Conservation (phyloP, 345 rosid genomes). For the Eucalyptus lansdowneana region DNA sequence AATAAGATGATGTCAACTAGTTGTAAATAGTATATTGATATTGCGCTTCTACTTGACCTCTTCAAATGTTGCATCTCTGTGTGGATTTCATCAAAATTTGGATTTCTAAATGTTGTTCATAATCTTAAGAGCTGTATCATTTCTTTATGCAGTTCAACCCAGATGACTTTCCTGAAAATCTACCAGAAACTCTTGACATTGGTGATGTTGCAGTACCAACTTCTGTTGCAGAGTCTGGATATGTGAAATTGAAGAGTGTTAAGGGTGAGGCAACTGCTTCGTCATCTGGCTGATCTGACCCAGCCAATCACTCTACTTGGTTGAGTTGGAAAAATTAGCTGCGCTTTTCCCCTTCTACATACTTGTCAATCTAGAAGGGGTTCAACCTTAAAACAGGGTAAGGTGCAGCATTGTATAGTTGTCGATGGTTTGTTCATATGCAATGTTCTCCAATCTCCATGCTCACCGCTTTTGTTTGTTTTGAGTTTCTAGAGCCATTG, state of each 20-base stretch:
- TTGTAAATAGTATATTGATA: not conserved
- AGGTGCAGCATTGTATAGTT: not conserved
- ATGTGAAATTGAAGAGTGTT: conserved; percentile 40
- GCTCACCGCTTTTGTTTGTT: not conserved
- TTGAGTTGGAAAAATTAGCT: not conserved
- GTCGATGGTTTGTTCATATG: not conserved
- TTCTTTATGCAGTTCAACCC: conserved; percentile 31
- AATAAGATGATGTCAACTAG: not conserved
- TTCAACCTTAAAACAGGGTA: not conserved
- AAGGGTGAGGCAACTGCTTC: conserved; percentile 35
- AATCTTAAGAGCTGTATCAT: not conserved
- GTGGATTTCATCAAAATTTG: not conserved
- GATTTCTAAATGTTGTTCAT: not conserved
- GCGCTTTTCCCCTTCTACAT: not conserved
- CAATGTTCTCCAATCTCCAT: not conserved
- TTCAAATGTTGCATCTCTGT: not conserved
- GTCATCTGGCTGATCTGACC: conserved; percentile 26
- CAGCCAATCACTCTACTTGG: conserved; percentile 21
- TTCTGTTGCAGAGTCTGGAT: conserved; percentile 9
- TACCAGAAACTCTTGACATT: conserved; percentile 77
- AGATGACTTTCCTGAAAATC: conserved; percentile 42
- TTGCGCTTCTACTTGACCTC: not conserved
- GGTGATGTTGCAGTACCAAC: conserved; percentile 62
- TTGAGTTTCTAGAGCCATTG: not conserved
- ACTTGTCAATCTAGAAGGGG: not conserved